phyloP scores from a whole-genome alignment of 1,284 basidiomycete species.

The Porogramme epimiltina region DNA sequence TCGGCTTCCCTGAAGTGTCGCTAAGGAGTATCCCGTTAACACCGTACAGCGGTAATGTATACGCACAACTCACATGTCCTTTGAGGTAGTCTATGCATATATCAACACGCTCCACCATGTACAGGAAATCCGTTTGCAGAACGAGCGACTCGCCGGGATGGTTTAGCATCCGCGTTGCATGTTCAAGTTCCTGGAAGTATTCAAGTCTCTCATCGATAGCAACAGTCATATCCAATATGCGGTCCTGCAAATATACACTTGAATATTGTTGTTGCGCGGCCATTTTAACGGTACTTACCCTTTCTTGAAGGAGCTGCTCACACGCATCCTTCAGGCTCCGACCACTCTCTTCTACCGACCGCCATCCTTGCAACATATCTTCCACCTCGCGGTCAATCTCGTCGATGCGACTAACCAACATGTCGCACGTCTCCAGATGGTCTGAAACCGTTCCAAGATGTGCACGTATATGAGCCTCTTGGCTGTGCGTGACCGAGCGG shows the following conservation, averaged over 20 bases:
- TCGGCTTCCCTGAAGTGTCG: constrained; percentile 89
- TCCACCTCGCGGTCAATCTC: constrained; percentile 75
- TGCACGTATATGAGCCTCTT: constrained; percentile 86
- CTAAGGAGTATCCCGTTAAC: constrained; percentile 40
- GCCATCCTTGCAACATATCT: constrained; percentile 81
- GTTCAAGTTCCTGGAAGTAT: constrained; percentile 91
- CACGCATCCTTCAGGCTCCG: constrained; percentile 89
- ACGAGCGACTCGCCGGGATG: constrained; percentile 90
- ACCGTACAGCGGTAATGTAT: background rate
- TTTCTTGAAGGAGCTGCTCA: constrained; percentile 83
- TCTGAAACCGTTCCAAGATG: constrained; percentile 76
- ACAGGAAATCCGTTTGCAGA: constrained; percentile 84
- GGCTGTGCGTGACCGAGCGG: constrained; percentile 84
- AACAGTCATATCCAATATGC: constrained; percentile 75
- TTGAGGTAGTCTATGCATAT: constrained; percentile 89
- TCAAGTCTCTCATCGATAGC: constrained; percentile 77
- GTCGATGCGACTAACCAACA: constrained; percentile 67
- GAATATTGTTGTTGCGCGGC: background rate
- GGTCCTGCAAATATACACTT: constrained; percentile 50
- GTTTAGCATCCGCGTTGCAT: constrained; percentile 88
- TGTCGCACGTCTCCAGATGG: constrained; percentile 77
- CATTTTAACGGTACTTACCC: constrained; percentile 49
- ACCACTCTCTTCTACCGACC: constrained; percentile 85
- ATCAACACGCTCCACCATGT: constrained; percentile 92
- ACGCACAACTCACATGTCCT: constrained; percentile 64